These are phyloP conservation scores for Gossypium davidsonii DNA, from an alignment of 441 rosid genomes.

Conservation along the genomic window DNA sequence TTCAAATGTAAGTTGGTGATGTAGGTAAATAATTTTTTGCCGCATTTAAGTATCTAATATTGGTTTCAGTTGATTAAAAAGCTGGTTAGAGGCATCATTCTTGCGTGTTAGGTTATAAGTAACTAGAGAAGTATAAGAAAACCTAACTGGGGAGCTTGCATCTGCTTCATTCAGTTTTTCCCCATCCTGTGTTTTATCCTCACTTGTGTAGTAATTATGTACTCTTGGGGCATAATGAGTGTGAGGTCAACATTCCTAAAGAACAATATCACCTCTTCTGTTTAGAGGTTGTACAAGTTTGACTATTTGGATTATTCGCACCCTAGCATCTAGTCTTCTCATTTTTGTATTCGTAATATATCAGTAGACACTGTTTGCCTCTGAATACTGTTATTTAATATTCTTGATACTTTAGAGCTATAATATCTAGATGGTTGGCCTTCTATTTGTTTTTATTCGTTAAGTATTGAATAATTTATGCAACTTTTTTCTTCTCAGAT, in stretches of 20 bases:
- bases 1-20: constrained; percentile 1
- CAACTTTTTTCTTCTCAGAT: constrained; percentile 4
- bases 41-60: not conserved
- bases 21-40: not conserved
- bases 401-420: not conserved
- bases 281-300: not conserved
- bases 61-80: not conserved
- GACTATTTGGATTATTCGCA: not conserved
- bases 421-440: constrained; percentile 1
- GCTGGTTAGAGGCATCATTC: not conserved
- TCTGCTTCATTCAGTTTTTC: not conserved
- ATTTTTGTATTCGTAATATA: no score
- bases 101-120: not conserved
- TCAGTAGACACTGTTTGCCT: not conserved
- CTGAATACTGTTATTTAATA: not conserved
- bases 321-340: not conserved
- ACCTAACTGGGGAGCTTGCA: constrained; percentile 3
- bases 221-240: not conserved
- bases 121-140: not conserved
- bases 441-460: not conserved
- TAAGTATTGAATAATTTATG: not conserved
- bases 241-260: not conserved
- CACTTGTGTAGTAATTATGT: not conserved
- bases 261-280: not conserved
- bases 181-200: not conserved